Conservation (phyloP, 805 yeast genomes). For the Ogataea pilisensis region DNA sequence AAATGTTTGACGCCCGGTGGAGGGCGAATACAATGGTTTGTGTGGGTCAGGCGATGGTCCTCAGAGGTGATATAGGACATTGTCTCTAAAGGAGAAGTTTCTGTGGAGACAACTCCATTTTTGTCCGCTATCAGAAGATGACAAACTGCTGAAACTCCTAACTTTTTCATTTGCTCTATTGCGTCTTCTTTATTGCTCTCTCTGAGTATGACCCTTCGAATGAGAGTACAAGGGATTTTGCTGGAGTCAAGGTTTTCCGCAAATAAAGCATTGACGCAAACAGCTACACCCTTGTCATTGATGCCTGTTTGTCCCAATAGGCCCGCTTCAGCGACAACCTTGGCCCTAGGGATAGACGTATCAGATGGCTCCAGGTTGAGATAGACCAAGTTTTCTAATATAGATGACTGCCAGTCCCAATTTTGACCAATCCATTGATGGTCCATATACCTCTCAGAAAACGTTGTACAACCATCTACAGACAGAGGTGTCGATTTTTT, state of each 20-base stretch:
- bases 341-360: slow-evolving; percentile 4
- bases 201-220: slow-evolving; percentile 7
- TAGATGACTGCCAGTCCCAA: slow-evolving; percentile 9
- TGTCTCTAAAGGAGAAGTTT: slow-evolving; percentile 6
- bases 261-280: slow-evolving; percentile 9
- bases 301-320: slow-evolving; percentile 9
- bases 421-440: slow-evolving; percentile 10
- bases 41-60: slow-evolving; percentile 2
- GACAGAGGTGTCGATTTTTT: neutral
- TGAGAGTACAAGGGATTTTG: slow-evolving; percentile 8
- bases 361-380: slow-evolving; percentile 10
- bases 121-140: slow-evolving; percentile 8
- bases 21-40: slow-evolving; percentile 8
- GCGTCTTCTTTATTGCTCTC: slow-evolving; percentile 8
- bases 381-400: slow-evolving; percentile 4
- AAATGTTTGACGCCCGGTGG: slow-evolving; percentile 1
- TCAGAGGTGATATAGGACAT: slow-evolving; percentile 2
- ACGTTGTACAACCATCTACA: slow-evolving; percentile 10
- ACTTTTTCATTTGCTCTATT: slow-evolving; percentile 3
- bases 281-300: slow-evolving; percentile 8
- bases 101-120: slow-evolving; percentile 8
- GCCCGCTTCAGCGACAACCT: slow-evolving; percentile 11
- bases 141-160: slow-evolving; percentile 7
- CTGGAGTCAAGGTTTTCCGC: slow-evolving; percentile 8
- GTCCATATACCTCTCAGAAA: slow-evolving; percentile 4